phyloP scores from a whole-genome alignment of 352 stramenopile species.

The Pythium sp. region DNA sequence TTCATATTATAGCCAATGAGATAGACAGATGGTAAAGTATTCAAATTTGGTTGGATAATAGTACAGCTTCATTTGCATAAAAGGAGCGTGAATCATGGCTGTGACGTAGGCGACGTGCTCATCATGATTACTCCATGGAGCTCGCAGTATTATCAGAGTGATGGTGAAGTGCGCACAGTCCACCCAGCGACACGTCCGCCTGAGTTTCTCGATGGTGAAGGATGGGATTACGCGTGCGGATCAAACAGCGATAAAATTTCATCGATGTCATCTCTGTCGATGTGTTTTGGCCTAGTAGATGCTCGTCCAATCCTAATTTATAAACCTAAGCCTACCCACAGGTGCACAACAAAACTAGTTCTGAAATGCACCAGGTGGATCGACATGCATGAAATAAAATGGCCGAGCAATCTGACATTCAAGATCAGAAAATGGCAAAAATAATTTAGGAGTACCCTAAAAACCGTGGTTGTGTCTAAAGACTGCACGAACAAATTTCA shows the following conservation, averaged over 20 bases:
- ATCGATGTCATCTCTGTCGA: too few relatives aligned
- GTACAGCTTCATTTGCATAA: neutral
- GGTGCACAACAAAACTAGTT: too few relatives aligned
- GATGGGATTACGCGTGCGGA: neutral
- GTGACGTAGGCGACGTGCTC: neutral
- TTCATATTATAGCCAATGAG: neutral
- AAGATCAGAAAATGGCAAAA: too few relatives aligned
- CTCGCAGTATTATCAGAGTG: neutral
- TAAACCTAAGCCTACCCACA: too few relatives aligned
- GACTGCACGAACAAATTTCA: too few relatives aligned
- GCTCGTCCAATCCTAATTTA: too few relatives aligned
- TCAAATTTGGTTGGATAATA: neutral
- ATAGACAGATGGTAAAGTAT: neutral
- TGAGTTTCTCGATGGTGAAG: conserved; percentile 1
- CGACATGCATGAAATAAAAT: too few relatives aligned
- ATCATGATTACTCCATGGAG: neutral
- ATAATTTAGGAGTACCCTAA: too few relatives aligned
- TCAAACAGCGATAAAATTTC: neutral
- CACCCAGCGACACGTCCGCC: neutral
- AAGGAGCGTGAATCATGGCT: neutral
- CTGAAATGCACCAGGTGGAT: too few relatives aligned
- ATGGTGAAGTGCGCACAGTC: neutral
- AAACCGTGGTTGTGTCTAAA: too few relatives aligned
- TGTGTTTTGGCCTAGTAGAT: too few relatives aligned
- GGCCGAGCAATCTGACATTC: too few relatives aligned